Evolutionary conservation across 306 rosid species (phyloP), one percentile per base, ranked within the genome.

Genomic region (Glycine tomentella): DNA sequence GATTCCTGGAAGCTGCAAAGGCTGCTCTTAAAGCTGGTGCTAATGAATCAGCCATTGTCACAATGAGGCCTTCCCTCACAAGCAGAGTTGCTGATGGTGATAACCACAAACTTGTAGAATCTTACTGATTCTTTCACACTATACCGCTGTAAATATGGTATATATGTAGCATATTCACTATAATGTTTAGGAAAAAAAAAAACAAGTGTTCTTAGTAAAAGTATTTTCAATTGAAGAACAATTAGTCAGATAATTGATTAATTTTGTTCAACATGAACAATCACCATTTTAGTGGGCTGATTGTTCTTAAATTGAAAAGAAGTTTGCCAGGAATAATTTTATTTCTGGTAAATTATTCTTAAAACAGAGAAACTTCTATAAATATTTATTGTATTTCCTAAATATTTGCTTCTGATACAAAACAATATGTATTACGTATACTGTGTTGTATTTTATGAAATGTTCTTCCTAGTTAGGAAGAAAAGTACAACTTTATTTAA

Each of bases 11-110:
- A 86, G 98, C 99, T 20, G 96, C 95, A 75, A 89, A 80, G 79
- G 89, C 91, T 71, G 97, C 99, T 65, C 91, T 88, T 13, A 85
- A 82, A 87, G 96, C 98, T 5, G 98, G 99, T 72, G 99, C 99
- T 16, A 89, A 93, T 52, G 99, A 90, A 6, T 91, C 97, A 7
- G 88, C 96, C 70, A 85, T 95, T 48, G 90, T 95, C 84, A 91
- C 89, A 14, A 95, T 95, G 99, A 95, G 95, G 69, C 97, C 99
- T 71, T 90, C 98, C 25, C 93, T 95, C 74, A 91, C 96, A 42
- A 93, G 95, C 85, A 88, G 97, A 73, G 82, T 86, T 69, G 20
- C 82, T 11, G 57, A 25, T 65, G 85, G 67, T 62, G 91, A 68
- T 50, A 61, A 62, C 42, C 67, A 25, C 13, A 66, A 17, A 6